Conservation (phyloP, 1,139 yeast species). For the Candida pseudoviswanathii region DNA sequence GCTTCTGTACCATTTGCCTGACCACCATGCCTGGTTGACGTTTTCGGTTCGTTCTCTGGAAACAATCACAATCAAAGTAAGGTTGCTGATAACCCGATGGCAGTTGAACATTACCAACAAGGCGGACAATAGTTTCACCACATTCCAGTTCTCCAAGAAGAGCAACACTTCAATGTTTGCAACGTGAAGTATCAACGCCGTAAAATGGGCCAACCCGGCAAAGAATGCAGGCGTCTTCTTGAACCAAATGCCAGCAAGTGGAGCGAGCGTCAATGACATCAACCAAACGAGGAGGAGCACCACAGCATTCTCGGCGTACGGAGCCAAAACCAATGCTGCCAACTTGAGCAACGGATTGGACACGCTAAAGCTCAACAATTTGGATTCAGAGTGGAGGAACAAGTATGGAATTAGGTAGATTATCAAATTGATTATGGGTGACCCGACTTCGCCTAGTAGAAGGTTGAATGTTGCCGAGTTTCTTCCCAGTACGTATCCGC, state of each 20-base stretch:
- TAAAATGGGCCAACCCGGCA: conserved; percentile 54
- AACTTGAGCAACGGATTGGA: conserved; percentile 60
- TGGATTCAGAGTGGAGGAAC: conserved; percentile 65
- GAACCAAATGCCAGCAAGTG: conserved; percentile 42
- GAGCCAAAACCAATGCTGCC: conserved; percentile 50
- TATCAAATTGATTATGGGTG: conserved; percentile 47
- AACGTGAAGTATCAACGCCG: conserved; percentile 56
- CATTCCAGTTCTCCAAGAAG: conserved; percentile 65
- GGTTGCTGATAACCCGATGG: conserved; percentile 45
- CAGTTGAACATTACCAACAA: conserved; percentile 55
- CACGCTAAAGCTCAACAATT: conserved; percentile 45
- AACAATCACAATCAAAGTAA: conserved; percentile 47
- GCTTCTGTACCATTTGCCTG: conserved; percentile 72
- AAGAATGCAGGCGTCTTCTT: conserved; percentile 36
- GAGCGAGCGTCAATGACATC: conserved; percentile 51
- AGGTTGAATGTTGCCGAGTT: conserved; percentile 40
- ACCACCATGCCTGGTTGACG: conserved; percentile 80
- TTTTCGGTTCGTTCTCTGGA: conserved; percentile 64
- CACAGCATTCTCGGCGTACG: conserved; percentile 51
- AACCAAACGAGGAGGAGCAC: conserved; percentile 45
- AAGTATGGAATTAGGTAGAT: conserved; percentile 60
- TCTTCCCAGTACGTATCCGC: conserved; percentile 23
- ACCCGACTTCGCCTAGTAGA: conserved; percentile 52
- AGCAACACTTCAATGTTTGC: conserved; percentile 61
- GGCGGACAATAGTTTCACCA: conserved; percentile 58